A percentile compares a stretch with the other conserved stretches of the same genome.
Conservation (phyloP, 495 filamentous ascomycete species). For the Apodospora peruviana region DNA sequence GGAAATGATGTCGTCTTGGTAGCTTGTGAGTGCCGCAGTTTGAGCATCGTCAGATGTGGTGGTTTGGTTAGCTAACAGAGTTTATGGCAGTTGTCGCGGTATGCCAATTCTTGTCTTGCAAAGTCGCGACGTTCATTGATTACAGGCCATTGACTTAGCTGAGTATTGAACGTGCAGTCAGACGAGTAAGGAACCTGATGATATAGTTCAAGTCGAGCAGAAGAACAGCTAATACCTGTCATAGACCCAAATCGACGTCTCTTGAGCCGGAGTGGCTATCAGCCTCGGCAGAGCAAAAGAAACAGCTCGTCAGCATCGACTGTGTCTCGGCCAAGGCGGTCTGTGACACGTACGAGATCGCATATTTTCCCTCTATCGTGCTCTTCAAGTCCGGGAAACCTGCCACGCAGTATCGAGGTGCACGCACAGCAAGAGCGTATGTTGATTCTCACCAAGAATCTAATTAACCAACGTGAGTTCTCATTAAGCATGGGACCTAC, state of each 20-base stretch:
- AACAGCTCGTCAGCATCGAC: constrained; percentile 23
- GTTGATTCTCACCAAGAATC: background rate
- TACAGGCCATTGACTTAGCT: too few relatives aligned
- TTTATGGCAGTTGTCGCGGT: background rate
- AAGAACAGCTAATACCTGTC: background rate
- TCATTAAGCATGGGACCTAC: background rate
- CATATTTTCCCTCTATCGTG: constrained; percentile 11
- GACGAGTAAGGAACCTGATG: background rate
- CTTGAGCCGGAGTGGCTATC: constrained; percentile 20
- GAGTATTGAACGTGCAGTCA: background rate
- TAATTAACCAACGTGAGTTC: constrained; percentile 3
- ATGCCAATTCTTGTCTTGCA: background rate
- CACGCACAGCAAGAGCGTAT: constrained; percentile 27
- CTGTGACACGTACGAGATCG: constrained; percentile 14
- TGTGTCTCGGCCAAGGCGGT: constrained; percentile 12
- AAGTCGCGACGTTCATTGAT: too few relatives aligned
- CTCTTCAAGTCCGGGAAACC: constrained; percentile 11
- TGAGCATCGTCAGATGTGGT: too few relatives aligned
- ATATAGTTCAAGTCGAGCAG: too few relatives aligned
- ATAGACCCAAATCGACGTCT: constrained; percentile 11
- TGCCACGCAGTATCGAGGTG: constrained; percentile 21
- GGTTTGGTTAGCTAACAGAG: background rate
- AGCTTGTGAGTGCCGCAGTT: constrained; percentile 5
- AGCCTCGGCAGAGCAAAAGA: constrained; percentile 2
- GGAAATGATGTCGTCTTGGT: background rate